Conservation (phyloP, 177 flowering plant genomes). For the Tripterygium wilfordii region DNA sequence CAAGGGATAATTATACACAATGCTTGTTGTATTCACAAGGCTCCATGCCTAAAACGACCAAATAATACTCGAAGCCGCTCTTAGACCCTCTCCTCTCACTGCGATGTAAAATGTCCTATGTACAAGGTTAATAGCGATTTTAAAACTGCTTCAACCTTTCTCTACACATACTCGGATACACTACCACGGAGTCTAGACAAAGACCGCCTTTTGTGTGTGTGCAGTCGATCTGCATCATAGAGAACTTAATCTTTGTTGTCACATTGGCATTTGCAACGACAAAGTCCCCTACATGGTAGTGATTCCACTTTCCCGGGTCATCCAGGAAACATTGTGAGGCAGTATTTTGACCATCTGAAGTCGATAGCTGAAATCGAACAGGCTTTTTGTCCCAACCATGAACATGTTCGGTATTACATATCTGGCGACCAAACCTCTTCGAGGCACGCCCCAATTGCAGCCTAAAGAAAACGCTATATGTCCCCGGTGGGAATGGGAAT, state of each 20-base stretch:
- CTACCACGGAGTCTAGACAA: constrained; percentile 12
- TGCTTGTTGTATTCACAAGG: too few species aligned
- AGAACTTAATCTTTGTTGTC: constrained; percentile 11
- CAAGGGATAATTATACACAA: too few species aligned
- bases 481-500: constrained; percentile 11
- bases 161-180: too few species aligned
- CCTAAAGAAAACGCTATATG: constrained; percentile 14
- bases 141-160: too few species aligned
- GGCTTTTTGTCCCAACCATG: constrained; percentile 22
- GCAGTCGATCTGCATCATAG: constrained; percentile 21
- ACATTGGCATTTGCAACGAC: constrained; percentile 4
- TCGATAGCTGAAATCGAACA: constrained; percentile 12
- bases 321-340: constrained; percentile 10
- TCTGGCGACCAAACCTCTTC: constrained; percentile 8
- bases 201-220: constrained; percentile 16
- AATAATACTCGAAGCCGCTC: too few species aligned
- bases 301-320: constrained; percentile 10
- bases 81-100: too few species aligned
- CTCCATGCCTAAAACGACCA: too few species aligned
- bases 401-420: constrained; percentile 8
- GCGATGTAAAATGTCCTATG: too few species aligned
- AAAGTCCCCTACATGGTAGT: constrained; percentile 14
- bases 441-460: constrained; percentile 10
- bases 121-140: too few species aligned
- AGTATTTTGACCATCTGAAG: constrained; percentile 11